These are phyloP conservation scores for Taiozyma onychis DNA, from an alignment of 1,139 yeast species.

Conservation along the genomic window DNA sequence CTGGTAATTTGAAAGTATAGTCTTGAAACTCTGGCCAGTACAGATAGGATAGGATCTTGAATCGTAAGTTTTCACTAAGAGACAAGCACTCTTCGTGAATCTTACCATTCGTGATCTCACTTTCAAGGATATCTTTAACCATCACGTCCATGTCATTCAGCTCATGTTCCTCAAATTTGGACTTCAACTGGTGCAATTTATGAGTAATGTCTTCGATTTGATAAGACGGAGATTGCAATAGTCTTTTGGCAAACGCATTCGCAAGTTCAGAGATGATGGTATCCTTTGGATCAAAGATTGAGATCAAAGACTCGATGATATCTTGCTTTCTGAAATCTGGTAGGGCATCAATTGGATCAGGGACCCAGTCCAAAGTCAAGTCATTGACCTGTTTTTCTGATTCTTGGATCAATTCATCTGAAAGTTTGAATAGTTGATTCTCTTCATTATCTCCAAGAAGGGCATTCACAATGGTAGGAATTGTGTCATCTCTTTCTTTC, in stretches of 20 bases:
- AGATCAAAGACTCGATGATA: constrained; percentile 63
- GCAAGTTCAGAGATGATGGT: constrained; percentile 69
- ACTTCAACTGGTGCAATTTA: constrained; percentile 50
- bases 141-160: constrained; percentile 75
- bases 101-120: constrained; percentile 34
- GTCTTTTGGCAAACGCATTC: constrained; percentile 53
- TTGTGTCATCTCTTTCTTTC: constrained; percentile 69
- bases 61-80: constrained; percentile 24
- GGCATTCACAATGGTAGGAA: constrained; percentile 66
- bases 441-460: constrained; percentile 47
- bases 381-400: constrained; percentile 23
- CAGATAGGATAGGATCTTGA: constrained; percentile 36
- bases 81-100: constrained; percentile 19
- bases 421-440: constrained; percentile 40
- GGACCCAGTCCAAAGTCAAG: constrained; percentile 56
- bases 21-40: constrained; percentile 30
- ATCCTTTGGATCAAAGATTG: constrained; percentile 77
- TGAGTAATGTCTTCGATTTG: constrained; percentile 36
- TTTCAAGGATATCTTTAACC: constrained; percentile 69
- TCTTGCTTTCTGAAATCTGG: constrained; percentile 74
- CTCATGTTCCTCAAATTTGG: constrained; percentile 61
- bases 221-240: constrained; percentile 45
- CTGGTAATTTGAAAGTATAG: constrained; percentile 43
- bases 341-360: constrained; percentile 91
- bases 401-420: constrained; percentile 39